Evolutionary conservation across 352 stramenopile genomes (phyloP), one percentile per base, ranked within the genome.

Genomic region (Phytophthora citrophthora): DNA sequence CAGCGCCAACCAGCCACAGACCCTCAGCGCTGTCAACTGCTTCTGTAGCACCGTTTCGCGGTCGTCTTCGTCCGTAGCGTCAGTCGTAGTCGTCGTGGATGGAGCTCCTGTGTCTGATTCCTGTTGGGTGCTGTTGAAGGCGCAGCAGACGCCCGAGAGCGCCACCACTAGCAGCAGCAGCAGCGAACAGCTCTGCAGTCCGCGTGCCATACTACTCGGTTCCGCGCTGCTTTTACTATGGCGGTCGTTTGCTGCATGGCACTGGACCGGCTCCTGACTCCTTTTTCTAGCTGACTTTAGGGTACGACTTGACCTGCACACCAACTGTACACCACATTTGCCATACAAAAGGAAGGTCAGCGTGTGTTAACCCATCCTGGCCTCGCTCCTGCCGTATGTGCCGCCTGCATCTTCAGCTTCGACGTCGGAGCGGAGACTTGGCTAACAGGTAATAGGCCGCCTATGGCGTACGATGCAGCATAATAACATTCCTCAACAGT

Each of bases 1-100:
- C 38, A 93, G 44, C 15, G 68, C 71, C 27, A 96, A 65, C 64
- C 72, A 76, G 27, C 84, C 88, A 57, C 83, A 92, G 26, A 86
- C 72, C 31, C 61, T 61, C 47, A 91, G 63, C 49, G 76, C 67
- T 16, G 54, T 47, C 6, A 92, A 53, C 68, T 91, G 81, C 29
- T 59, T 45, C 39, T 68, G 57, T 8, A 55, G 56, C 13, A 73
- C 47, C 49, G 61, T 59, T 27, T 65, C 29, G 16, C 38, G 41
- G 36, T 64, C 47, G 32, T 67, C 54, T 40, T 50, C 48, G 38
- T 60, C 40, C 11, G 57, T 56, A 27, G 18, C 39, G 56, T 31
- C 44, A 11, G 41, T 53, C 15, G 41, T 53, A 12, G 36, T 52
- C 7, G n/a, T 52, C 9, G 36, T 48, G 18, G 16, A 18, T 39